Conservation (phyloP, 108 stramenopile genomes). For the Fragilariopsis cylindrus region DNA sequence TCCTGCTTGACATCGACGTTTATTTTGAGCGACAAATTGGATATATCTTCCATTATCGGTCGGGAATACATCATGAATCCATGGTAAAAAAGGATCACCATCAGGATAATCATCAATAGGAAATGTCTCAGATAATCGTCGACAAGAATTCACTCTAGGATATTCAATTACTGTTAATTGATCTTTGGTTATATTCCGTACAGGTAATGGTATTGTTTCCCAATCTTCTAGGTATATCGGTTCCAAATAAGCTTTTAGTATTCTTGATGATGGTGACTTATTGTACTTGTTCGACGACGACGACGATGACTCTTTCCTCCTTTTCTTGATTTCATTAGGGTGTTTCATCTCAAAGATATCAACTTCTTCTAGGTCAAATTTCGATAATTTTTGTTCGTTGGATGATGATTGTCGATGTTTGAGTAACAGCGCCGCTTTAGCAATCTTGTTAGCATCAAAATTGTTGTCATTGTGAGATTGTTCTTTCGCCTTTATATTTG, state of each 20-base stretch:
- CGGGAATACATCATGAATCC: constrained; percentile 91
- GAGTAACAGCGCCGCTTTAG: neutral
- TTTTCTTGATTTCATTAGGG: constrained; percentile 19
- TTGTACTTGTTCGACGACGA: neutral
- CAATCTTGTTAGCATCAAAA: neutral
- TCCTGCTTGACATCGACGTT: constrained; percentile 66
- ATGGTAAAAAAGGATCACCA: constrained; percentile 83
- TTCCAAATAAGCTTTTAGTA: constrained; percentile 39
- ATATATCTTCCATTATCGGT: constrained; percentile 72
- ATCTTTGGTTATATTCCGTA: constrained; percentile 28
- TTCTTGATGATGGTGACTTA: neutral
- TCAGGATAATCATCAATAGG: constrained; percentile 67
- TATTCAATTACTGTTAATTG: constrained; percentile 13
- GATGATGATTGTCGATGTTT: neutral
- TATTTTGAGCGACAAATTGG: constrained; percentile 84
- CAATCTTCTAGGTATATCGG: constrained; percentile 34
- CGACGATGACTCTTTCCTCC: neutral
- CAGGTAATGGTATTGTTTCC: constrained; percentile 42
- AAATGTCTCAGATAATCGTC: constrained; percentile 55
- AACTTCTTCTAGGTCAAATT: constrained; percentile 24
- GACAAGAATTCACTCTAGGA: constrained; percentile 40
- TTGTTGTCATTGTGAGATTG: neutral
- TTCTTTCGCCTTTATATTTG: neutral
- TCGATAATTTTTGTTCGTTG: neutral
- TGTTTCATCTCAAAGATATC: constrained; percentile 31